phyloP scores from a whole-genome alignment of 768 basidiomycete species.

The Termitomyces sp. region DNA sequence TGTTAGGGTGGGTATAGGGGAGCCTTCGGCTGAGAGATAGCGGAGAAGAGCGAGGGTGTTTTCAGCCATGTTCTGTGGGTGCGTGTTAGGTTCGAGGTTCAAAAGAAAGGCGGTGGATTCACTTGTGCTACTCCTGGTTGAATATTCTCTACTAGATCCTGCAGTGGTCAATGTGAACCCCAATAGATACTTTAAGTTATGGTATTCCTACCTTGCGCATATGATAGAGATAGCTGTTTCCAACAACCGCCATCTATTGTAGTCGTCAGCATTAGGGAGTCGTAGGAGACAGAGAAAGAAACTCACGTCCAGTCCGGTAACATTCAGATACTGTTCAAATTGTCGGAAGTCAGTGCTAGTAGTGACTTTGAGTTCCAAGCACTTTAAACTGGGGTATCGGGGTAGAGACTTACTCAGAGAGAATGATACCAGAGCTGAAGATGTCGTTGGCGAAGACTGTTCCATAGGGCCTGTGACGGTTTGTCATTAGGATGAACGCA shows the following conservation, averaged over 20 bases:
- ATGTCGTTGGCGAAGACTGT: slow-evolving; percentile 90
- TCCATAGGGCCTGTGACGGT: slow-evolving; percentile 66
- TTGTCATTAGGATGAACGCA: neutral
- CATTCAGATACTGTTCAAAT: slow-evolving; percentile 85
- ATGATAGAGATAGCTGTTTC: slow-evolving; percentile 92
- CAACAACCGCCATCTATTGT: slow-evolving; percentile 83
- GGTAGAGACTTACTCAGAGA: slow-evolving; percentile 73
- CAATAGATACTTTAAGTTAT: neutral
- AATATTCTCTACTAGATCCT: slow-evolving; percentile 85
- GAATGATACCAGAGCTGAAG: slow-evolving; percentile 85
- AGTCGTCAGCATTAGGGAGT: slow-evolving; percentile 1
- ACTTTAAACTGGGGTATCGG: neutral
- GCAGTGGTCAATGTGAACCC: neutral
- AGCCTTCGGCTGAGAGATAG: slow-evolving; percentile 67
- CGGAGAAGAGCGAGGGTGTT: slow-evolving; percentile 79
- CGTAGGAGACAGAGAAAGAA: slow-evolving; percentile 25
- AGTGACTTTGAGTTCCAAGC: slow-evolving; percentile 12
- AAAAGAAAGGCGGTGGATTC: slow-evolving; percentile 8
- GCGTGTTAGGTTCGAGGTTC: slow-evolving; percentile 17
- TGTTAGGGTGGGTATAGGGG: slow-evolving; percentile 66
- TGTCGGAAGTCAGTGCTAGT: slow-evolving; percentile 95
- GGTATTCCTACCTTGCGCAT: slow-evolving; percentile 71
- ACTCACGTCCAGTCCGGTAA: slow-evolving; percentile 83
- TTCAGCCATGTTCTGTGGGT: slow-evolving; percentile 80
- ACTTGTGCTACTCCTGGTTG: slow-evolving; percentile 76